A percentile compares a stretch with the other conserved stretches of the same genome.
These are phyloP conservation scores for Azolla pinnata DNA, from an alignment of 75 land plant genomes.

Conservation along the genomic window DNA sequence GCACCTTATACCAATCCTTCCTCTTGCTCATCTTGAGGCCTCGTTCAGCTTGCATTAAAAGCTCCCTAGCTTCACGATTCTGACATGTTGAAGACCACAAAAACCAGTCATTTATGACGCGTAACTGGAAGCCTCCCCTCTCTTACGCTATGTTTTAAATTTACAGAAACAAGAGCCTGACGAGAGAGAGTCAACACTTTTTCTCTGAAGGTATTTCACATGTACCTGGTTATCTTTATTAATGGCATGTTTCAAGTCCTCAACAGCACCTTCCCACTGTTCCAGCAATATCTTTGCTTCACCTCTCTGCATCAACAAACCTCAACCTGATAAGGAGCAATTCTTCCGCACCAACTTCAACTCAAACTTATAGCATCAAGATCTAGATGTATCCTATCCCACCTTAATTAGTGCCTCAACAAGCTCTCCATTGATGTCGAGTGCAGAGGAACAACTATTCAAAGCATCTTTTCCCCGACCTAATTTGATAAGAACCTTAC, in stretches of 20 bases:
- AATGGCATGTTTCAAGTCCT: slow-evolving; percentile 68
- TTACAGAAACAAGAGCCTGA: not conserved
- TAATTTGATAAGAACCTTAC: slow-evolving; percentile 80
- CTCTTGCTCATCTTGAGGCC: slow-evolving; percentile 85
- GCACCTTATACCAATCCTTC: slow-evolving; percentile 96
- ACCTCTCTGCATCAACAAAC: slow-evolving; percentile 57
- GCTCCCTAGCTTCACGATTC: slow-evolving; percentile 40
- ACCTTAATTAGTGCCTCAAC: slow-evolving; percentile 89
- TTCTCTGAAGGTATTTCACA: too few relatives aligned
- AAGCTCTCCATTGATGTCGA: slow-evolving; percentile 67
- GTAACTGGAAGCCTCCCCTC: too few relatives aligned
- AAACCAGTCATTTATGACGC: too few relatives aligned
- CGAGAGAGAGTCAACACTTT: too few relatives aligned
- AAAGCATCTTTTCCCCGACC: slow-evolving; percentile 95
- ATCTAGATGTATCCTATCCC: too few relatives aligned
- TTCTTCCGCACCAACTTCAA: too few relatives aligned
- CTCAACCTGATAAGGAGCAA: not conserved
- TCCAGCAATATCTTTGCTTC: slow-evolving; percentile 83
- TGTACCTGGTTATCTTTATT: slow-evolving; percentile 79
- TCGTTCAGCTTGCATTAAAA: slow-evolving; percentile 74
- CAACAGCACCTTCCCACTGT: slow-evolving; percentile 97
- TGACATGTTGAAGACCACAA: not conserved
- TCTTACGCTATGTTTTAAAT: not conserved
- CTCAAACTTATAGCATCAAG: too few relatives aligned
- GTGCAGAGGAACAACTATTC: slow-evolving; percentile 59